Evolutionary conservation across 1,284 basidiomycete species (phyloP).

Genomic region (Pseudozyma thailandica): DNA sequence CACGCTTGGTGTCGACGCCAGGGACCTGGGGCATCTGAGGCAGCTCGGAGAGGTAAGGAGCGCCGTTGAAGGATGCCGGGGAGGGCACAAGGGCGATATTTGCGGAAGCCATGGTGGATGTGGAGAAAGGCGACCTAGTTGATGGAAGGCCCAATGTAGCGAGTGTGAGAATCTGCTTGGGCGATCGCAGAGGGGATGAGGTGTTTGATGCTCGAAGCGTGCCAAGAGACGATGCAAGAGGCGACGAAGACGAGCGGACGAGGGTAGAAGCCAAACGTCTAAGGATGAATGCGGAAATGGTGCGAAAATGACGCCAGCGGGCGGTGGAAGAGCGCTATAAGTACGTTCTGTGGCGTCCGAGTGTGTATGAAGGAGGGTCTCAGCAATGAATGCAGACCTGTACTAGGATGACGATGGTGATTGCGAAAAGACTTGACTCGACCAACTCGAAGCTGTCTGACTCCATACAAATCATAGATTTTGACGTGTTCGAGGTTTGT

Average conservation of each 20-base stretch:
- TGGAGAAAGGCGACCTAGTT: constrained; percentile 17
- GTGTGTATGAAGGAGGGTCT: too few relatives aligned
- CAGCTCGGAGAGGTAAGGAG: constrained; percentile 60
- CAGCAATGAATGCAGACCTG: too few relatives aligned
- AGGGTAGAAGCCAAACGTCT: constrained; percentile 33
- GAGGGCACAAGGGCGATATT: constrained; percentile 47
- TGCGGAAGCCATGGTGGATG: constrained; percentile 41
- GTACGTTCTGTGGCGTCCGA: too few relatives aligned
- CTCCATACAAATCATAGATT: too few relatives aligned
- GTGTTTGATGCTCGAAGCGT: constrained; percentile 15
- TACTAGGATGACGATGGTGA: too few relatives aligned
- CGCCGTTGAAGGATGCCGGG: constrained; percentile 70
- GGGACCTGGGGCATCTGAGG: constrained; percentile 61
- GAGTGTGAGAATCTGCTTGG: too few relatives aligned
- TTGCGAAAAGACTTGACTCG: too few relatives aligned
- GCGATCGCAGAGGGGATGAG: constrained; percentile 1
- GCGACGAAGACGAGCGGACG: constrained; percentile 13
- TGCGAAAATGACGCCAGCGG: constrained; percentile 9
- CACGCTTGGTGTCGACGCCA: constrained; percentile 75
- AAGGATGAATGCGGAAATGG: constrained; percentile 24
- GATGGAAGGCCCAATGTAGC: background rate
- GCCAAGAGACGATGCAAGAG: constrained; percentile 2
- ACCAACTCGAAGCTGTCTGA: too few relatives aligned
- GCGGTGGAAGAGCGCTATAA: constrained; percentile 2
- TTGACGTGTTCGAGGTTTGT: too few relatives aligned